Percentiles rank a stretch among this genome's conserved stretches.
Evolutionary conservation across 331 rosid genomes (phyloP).

Genomic region (Malus hybrid): DNA sequence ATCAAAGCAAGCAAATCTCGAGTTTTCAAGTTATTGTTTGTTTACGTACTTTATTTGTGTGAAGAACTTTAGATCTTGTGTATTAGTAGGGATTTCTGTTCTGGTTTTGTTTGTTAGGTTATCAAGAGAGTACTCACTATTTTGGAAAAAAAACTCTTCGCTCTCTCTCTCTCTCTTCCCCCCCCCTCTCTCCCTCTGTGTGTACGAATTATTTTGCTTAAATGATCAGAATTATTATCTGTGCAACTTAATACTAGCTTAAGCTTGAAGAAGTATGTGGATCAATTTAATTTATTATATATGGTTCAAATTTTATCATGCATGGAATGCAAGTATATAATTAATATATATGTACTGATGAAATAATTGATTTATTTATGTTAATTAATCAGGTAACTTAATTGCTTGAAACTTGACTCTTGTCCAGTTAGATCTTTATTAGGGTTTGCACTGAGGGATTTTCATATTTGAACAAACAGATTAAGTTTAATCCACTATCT

Average conservation of each 20-base stretch:
- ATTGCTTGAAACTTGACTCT: not conserved
- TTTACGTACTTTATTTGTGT: not conserved
- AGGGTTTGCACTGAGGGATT: not conserved
- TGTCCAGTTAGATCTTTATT: not conserved
- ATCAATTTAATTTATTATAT: too few relatives aligned
- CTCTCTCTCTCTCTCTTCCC: not conserved
- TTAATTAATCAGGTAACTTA: too few relatives aligned
- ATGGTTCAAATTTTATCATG: too few relatives aligned
- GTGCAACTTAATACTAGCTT: not conserved
- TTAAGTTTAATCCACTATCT: not conserved
- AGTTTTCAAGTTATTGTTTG: conserved; percentile 10
- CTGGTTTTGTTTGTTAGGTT: not conserved
- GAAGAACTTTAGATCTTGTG: not conserved
- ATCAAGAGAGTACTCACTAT: not conserved
- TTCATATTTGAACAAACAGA: not conserved
- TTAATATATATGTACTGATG: not conserved
- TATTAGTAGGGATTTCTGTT: not conserved
- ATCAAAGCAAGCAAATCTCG: conserved; percentile 26
- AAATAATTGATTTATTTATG: not conserved
- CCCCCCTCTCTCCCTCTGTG: not conserved
- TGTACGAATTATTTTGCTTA: not conserved
- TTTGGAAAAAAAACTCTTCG: not conserved
- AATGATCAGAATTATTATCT: not conserved
- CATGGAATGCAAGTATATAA: too few relatives aligned
- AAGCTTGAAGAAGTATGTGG: too few relatives aligned